Evolutionary conservation across 768 basidiomycete genomes (phyloP), one percentile per base, ranked within the genome.

Genomic region (Leucosporidium yakuticum): DNA sequence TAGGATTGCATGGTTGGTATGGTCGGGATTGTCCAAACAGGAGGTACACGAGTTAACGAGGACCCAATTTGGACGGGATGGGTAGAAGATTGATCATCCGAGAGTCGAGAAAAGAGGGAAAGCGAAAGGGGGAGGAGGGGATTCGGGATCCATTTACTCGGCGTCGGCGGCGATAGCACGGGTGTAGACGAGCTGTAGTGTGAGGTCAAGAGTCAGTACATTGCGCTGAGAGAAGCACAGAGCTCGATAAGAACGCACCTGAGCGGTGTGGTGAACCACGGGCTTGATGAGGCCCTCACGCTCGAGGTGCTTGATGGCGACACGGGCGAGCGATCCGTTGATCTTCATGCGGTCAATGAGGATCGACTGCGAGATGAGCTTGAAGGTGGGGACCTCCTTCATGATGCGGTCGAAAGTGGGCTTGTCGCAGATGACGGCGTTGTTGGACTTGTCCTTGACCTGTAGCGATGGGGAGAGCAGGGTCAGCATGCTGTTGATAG

Each of bases 371-470:
- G 88, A 89, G 86, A 98, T 93, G 85, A 98, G 90, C 78, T 90
- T 90, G 91, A 93, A 99, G 80, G 94, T 93, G 57, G 96, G 96
- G 49, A 61, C 60, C 49, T 61, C 60, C 60, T 61, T 61, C 48
- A 61, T 61, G 44, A 47, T 60, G 57, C 57, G 57, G 59, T 60
- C 59, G 59, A 47, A 60, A 21, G 69, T 89, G 64, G 87, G 74
- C 84, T 97, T 95, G 85, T 98, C 95, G 77, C 95, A 87, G 75
- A 87, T 83, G 81, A 97, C 93, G 76, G 91, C 85, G 85, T 98
- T 94, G 79, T 90, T 87, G 77, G 95, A 91, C 88, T 98, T 99
- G 84, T 99, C 96, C 88, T 99, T 99, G 81, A 99, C 96, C 83
- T 98, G 98, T 80, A 96, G 96, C 86, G 98, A 98, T 76, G 23